phyloP scores from a whole-genome alignment of 441 rosid genomes.

The Lagerstroemia fauriei region DNA sequence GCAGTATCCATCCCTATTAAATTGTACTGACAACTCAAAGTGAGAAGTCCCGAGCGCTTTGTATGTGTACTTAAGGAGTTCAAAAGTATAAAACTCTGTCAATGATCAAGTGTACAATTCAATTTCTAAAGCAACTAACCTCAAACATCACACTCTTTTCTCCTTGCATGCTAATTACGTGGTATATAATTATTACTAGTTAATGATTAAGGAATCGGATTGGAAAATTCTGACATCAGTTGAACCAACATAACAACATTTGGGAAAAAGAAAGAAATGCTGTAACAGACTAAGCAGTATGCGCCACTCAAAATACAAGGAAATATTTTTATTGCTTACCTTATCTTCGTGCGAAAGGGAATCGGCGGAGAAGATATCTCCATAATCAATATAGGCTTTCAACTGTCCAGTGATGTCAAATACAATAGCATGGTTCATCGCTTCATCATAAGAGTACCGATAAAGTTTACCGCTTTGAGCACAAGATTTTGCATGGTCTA shows the following conservation, averaged over 20 bases:
- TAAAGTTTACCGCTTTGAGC: slow-evolving; percentile 71
- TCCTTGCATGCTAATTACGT: neutral
- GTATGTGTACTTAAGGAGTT: neutral
- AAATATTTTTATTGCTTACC: slow-evolving; percentile 38
- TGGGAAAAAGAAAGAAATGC: neutral
- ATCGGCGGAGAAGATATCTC: slow-evolving; percentile 64
- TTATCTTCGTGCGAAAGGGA: slow-evolving; percentile 77
- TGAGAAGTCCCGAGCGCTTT: neutral
- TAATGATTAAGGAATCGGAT: neutral
- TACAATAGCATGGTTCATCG: slow-evolving; percentile 67
- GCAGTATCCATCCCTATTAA: neutral
- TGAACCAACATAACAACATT: neutral
- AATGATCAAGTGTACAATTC: neutral
- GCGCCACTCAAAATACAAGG: neutral
- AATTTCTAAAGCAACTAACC: neutral
- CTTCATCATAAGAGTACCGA: slow-evolving; percentile 72
- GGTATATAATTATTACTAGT: neutral
- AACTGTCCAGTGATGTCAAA: slow-evolving; percentile 81
- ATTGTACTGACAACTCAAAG: neutral
- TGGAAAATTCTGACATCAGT: neutral
- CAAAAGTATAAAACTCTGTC: neutral
- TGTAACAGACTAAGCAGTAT: neutral
- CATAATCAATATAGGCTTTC: slow-evolving; percentile 75
- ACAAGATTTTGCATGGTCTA: slow-evolving; percentile 93
- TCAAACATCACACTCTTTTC: neutral